Evolutionary conservation across 148 eudicot species (phyloP).

Genomic region (Silene uniflora): DNA sequence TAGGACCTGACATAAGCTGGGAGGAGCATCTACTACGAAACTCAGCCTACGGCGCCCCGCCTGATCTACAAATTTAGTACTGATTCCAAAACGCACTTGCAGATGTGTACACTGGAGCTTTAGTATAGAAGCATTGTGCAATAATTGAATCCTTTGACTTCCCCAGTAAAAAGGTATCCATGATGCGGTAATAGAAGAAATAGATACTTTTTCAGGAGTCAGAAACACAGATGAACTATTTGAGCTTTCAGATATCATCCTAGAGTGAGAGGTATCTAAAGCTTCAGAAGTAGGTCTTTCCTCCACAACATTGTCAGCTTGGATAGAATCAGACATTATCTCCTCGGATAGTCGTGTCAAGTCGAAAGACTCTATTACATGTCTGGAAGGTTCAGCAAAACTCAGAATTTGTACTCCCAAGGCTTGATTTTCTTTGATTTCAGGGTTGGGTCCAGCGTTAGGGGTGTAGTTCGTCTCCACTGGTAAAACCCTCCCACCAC

Average conservation of each 20-base stretch:
- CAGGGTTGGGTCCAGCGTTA: conserved; percentile 26
- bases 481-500: conserved; percentile 43
- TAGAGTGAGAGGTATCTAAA: conserved; percentile 28
- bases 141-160: conserved; percentile 47
- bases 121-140: conserved; percentile 40
- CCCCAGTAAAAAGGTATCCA: conserved; percentile 44
- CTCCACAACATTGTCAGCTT: conserved; percentile 36
- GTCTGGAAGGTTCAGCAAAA: conserved; percentile 32
- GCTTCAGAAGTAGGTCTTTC: conserved; percentile 38
- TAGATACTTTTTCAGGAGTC: conserved; percentile 50
- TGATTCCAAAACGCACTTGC: conserved; percentile 71
- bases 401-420: conserved; percentile 33
- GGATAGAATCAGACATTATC: conserved; percentile 42
- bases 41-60: conserved; percentile 75
- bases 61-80: conserved; percentile 58
- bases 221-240: conserved; percentile 39
- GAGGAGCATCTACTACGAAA: conserved; percentile 76
- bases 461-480: conserved; percentile 32
- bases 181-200: conserved; percentile 45
- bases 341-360: conserved; percentile 46
- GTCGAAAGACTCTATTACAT: conserved; percentile 46
- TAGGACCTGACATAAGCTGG: conserved; percentile 56
- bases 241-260: conserved; percentile 31
- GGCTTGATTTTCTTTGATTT: conserved; percentile 26
- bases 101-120: conserved; percentile 43